Base-by-base conservation (phyloP, 1,139 yeast genomes). In the Wickerhamomyces sp. region DNA sequence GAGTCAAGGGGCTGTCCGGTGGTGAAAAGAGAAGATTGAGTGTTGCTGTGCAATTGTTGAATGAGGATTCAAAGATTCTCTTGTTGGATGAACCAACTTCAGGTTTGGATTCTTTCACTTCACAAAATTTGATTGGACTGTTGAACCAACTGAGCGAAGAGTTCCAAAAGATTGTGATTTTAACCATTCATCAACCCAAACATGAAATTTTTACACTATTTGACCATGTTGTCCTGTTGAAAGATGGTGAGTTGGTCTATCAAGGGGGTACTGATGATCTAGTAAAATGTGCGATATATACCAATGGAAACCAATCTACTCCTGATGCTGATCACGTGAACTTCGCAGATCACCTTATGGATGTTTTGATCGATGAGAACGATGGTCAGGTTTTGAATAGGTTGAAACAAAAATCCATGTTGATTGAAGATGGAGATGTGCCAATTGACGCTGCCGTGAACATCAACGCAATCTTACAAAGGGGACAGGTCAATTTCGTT, bases 171-270 rank as follows among this genome's bases (percentile, higher is more conserved):
- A 86, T 95, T 0, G 64, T 87, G 11, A 73, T 87, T 24, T 65
- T 85, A 51, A 85, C 95, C 0, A 82, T 87, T 35, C 95, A 87
- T 53, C 95, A 87, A 50, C 95, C 96, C 1, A 72, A 84, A 44
- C 76, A 77, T 18, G 81, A 75, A 35, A 62, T 84, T 45, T 76
- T 82, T 45, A 54, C 64, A 6, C 61, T 62, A 35, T 84, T 86
- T 62, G 91, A 87, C 6, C 72, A 80, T 18, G 65, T 86, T 15
- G 59, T 85, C 16, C 58, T 86, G 29, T 60, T 86, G 21, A 84
- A 86, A 1, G 76, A 75, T 50, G 95, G 95, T 3, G 61, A 62
- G 35, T 81, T 78, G 9, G 78, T 82, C 6, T 85, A 72, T 52
- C 73, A 79, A 57, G 81, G 80, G 2, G 45, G 55, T 0, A 66